Evolutionary conservation across 345 rosid genomes (phyloP).

Genomic region (Nephelium lappaceum): DNA sequence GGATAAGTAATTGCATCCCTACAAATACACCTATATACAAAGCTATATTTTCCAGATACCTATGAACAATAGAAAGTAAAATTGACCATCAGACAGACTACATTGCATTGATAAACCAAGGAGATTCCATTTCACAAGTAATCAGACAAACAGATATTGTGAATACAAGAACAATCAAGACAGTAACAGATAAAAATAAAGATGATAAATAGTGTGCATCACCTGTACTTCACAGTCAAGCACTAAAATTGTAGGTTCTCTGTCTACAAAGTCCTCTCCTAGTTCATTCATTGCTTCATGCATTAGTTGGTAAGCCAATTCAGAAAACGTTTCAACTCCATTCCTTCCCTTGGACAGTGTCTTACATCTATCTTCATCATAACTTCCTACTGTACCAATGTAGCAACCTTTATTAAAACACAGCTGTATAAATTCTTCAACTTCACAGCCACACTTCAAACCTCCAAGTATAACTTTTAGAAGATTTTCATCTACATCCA

Average conservation of each 20-base stretch:
- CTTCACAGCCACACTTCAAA: slow-evolving; percentile 35
- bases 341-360: slow-evolving; percentile 26
- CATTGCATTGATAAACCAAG: background rate
- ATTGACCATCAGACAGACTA: background rate
- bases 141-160: slow-evolving; percentile 2
- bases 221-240: slow-evolving; percentile 90
- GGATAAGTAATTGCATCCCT: no score
- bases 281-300: slow-evolving; percentile 62
- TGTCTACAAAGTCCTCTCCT: slow-evolving; percentile 37
- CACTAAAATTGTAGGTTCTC: slow-evolving; percentile 78
- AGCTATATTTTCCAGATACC: background rate
- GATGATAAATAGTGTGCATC: background rate
- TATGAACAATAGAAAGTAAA: slow-evolving; percentile 1
- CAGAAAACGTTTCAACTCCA: slow-evolving; percentile 38
- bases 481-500: slow-evolving; percentile 61
- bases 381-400: slow-evolving; percentile 48
- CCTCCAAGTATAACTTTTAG: slow-evolving; percentile 65
- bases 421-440: slow-evolving; percentile 49
- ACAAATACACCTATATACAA: background rate
- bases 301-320: slow-evolving; percentile 63
- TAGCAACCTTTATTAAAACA: slow-evolving; percentile 61
- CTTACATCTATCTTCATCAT: slow-evolving; percentile 39
- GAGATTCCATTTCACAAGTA: background rate
- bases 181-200: background rate
- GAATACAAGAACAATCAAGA: background rate